Base-by-base conservation (phyloP, 345 rosid genomes). In the Murraya koenigii region DNA sequence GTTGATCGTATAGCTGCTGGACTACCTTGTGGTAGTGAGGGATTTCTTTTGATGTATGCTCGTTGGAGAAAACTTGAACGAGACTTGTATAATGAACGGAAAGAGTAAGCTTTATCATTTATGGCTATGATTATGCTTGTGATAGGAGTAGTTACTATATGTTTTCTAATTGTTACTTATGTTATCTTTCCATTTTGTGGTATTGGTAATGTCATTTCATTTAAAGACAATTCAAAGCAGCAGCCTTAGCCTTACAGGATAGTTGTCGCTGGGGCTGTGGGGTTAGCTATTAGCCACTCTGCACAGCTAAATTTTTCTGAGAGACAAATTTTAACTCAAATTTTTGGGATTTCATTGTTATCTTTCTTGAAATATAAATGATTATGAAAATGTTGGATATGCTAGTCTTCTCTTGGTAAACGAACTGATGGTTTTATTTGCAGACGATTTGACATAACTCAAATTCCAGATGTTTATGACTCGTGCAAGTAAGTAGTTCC, bases 1-100 rank as follows among this genome's bases (percentile, higher is more conserved):
- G 90, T 90, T 73, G 98, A 92, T 83, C 98, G 98, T 62, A 97
- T 97, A 80, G 97, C 98, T 87, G 98, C 97, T 80, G 99, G 99
- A 76, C 84, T 97, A 78, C 99, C 99, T 44, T 97, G 99, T 85
- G 99, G 99, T 55, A 93, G 93, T 80, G 99, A 97, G 84, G 99
- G 99, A 75, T 94, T 94, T 82, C 93, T 97, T 81, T 88, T 97
- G 89, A 97, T 97, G 99, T 94, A 77, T 90, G 98, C 98, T 80
- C 97, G 99, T 60, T 94, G 99, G 99, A 94, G 87, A 84, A 97
- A 97, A 91, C 96, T 94, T 72, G 97, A 94, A 87, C 94, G 97
- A 79, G 99, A 94, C 77, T 88, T 97, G 86, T 97, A 94, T 82
- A 97, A 90, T 79, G 99, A 94, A 85, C 95, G 99, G 63, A 97